A percentile compares a stretch with the other conserved stretches of the same genome.
Conservation (phyloP, 1,284 basidiomycete species). For the Sanghuangporus weigelae region DNA sequence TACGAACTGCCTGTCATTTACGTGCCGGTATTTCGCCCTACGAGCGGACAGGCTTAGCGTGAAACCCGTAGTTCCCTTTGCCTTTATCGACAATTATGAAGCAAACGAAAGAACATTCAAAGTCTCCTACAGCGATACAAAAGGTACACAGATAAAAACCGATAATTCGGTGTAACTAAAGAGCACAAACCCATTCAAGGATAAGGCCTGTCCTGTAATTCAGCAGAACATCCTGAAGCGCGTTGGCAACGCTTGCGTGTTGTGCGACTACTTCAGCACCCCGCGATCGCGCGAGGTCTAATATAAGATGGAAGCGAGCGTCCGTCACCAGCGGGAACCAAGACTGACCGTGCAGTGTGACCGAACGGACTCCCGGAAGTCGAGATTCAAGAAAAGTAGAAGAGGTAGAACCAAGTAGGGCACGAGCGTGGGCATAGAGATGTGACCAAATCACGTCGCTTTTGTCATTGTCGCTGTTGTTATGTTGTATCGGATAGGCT, state of each 20-base stretch:
- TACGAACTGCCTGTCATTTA: too few species aligned
- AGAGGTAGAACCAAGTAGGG: background rate
- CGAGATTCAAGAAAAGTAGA: background rate
- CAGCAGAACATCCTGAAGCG: background rate
- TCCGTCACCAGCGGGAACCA: background rate
- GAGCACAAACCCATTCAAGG: background rate
- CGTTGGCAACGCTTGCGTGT: background rate
- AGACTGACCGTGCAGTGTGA: background rate
- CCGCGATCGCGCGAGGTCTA: background rate
- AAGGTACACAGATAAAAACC: too few species aligned
- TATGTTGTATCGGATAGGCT: background rate
- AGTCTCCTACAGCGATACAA: too few species aligned
- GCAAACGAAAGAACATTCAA: too few species aligned
- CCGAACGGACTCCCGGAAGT: background rate
- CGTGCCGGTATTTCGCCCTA: too few species aligned
- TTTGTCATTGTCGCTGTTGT: background rate
- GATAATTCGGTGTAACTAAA: background rate
- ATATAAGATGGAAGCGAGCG: background rate
- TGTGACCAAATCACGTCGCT: background rate
- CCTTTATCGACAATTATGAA: too few species aligned
- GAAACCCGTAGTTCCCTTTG: too few species aligned
- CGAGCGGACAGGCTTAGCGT: too few species aligned
- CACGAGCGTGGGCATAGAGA: background rate
- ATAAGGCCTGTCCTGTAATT: background rate
- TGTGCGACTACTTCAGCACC: background rate